Evolutionary conservation across 352 stramenopile genomes (phyloP).

Genomic region (Phytophthora sp.): DNA sequence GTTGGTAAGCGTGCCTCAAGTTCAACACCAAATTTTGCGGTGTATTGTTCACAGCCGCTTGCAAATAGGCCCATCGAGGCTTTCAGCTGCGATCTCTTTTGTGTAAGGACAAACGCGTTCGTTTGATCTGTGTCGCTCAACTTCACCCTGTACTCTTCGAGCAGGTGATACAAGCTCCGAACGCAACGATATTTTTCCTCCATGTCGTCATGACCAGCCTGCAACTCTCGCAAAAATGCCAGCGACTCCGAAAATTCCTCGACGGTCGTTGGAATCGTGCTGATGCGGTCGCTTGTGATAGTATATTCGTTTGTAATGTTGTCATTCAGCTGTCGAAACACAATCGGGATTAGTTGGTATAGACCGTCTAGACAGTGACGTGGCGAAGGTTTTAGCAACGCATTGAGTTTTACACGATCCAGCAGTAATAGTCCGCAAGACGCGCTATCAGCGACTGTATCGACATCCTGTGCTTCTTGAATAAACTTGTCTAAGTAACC

Average conservation of each 20-base stretch:
- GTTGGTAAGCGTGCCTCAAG: slow-evolving; percentile 61
- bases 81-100: slow-evolving; percentile 75
- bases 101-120: slow-evolving; percentile 75
- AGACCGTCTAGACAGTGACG: slow-evolving; percentile 63
- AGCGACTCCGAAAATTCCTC: slow-evolving; percentile 75
- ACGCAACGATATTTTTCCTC: slow-evolving; percentile 67
- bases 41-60: slow-evolving; percentile 73
- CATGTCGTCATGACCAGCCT: slow-evolving; percentile 48
- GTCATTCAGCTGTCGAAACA: slow-evolving; percentile 68
- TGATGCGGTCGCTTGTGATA: slow-evolving; percentile 67
- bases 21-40: slow-evolving; percentile 76
- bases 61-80: slow-evolving; percentile 83
- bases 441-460: slow-evolving; percentile 51
- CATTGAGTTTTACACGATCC: slow-evolving; percentile 65
- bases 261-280: slow-evolving; percentile 69
- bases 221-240: slow-evolving; percentile 60
- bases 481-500: slow-evolving; percentile 72
- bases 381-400: slow-evolving; percentile 68
- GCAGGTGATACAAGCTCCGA: slow-evolving; percentile 61
- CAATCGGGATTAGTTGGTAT: slow-evolving; percentile 59
- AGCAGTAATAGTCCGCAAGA: slow-evolving; percentile 64
- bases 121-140: slow-evolving; percentile 73
- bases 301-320: slow-evolving; percentile 62
- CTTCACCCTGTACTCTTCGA: slow-evolving; percentile 77
- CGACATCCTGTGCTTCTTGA: slow-evolving; percentile 56